phyloP scores from a whole-genome alignment of 2,329 filamentous ascomycete species.

The Mycosphaerella sp. region DNA sequence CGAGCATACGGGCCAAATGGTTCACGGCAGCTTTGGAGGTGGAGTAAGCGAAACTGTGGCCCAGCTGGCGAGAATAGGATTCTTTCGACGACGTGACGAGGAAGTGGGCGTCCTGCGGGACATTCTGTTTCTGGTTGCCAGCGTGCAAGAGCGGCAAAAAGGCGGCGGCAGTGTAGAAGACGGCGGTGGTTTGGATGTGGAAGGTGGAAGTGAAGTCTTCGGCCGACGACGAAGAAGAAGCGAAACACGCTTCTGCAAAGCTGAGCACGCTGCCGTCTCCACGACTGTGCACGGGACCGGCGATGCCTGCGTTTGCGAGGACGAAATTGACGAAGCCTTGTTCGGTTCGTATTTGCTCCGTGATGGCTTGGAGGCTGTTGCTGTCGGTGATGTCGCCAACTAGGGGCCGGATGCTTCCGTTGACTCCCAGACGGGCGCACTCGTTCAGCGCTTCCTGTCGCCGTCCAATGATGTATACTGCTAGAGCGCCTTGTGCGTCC shows the following conservation, averaged over 20 bases:
- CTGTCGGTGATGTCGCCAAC: constrained; percentile 43
- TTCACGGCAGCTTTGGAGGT: constrained; percentile 45
- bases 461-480: constrained; percentile 50
- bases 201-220: constrained; percentile 34
- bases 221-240: constrained; percentile 21
- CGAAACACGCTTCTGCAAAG: constrained; percentile 19
- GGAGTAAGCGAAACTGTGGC: constrained; percentile 41
- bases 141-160: constrained; percentile 40
- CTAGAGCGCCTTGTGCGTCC: constrained; percentile 45
- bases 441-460: constrained; percentile 41
- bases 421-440: constrained; percentile 37
- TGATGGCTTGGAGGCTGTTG: constrained; percentile 36
- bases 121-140: constrained; percentile 38
- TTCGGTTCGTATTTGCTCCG: constrained; percentile 37
- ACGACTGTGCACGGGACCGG: constrained; percentile 20
- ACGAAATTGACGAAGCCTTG: constrained; percentile 33
- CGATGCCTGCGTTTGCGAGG: constrained; percentile 34
- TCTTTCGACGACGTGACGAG: constrained; percentile 45
- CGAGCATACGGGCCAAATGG: constrained; percentile 46
- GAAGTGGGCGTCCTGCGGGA: constrained; percentile 38
- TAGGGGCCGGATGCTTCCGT: constrained; percentile 41
- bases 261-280: constrained; percentile 17
- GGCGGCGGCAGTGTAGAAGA: constrained; percentile 38
- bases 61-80: constrained; percentile 36
- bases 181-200: constrained; percentile 36